phyloP scores from a whole-genome alignment of 2,329 filamentous ascomycete genomes.

The Alternaria postmessia region DNA sequence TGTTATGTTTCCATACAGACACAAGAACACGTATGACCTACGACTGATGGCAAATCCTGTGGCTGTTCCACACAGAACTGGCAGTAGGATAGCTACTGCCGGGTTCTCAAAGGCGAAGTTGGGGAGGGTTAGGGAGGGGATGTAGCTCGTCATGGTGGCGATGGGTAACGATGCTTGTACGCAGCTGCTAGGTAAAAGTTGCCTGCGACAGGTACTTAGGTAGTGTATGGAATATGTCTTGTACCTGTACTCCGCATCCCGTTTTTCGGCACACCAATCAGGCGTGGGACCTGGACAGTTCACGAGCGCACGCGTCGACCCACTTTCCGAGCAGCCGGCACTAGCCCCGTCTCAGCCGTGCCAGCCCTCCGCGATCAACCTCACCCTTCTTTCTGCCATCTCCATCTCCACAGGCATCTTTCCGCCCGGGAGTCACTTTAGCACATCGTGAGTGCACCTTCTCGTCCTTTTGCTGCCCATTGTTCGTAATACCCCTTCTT shows the following conservation, averaged over 20 bases:
- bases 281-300: constrained; percentile 14
- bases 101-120: constrained; percentile 74
- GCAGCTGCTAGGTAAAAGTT: not conserved
- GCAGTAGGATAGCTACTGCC: constrained; percentile 77
- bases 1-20: constrained; percentile 4
- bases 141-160: constrained; percentile 76
- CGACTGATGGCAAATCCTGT: constrained; percentile 74
- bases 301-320: constrained; percentile 27
- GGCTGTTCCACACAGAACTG: constrained; percentile 75
- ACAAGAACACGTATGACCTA: constrained; percentile 52
- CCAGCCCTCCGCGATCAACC: constrained; percentile 29
- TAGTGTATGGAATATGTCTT: not conserved
- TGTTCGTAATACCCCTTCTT: constrained; percentile 37
- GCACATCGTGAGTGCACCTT: constrained; percentile 53
- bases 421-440: constrained; percentile 32
- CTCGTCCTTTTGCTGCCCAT: constrained; percentile 38
- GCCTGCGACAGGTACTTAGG: not conserved
- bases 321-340: constrained; percentile 31
- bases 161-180: constrained; percentile 31
- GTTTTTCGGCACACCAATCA: constrained; percentile 27
- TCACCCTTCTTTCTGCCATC: constrained; percentile 35
- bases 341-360: constrained; percentile 34
- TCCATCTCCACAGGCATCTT: constrained; percentile 34
- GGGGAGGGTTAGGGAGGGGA: constrained; percentile 80
- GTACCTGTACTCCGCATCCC: constrained; percentile 14